Evolutionary conservation across 2,329 filamentous ascomycete species (phyloP), one percentile per base, ranked within the genome.

Genomic region (Fusarium buharicum): DNA sequence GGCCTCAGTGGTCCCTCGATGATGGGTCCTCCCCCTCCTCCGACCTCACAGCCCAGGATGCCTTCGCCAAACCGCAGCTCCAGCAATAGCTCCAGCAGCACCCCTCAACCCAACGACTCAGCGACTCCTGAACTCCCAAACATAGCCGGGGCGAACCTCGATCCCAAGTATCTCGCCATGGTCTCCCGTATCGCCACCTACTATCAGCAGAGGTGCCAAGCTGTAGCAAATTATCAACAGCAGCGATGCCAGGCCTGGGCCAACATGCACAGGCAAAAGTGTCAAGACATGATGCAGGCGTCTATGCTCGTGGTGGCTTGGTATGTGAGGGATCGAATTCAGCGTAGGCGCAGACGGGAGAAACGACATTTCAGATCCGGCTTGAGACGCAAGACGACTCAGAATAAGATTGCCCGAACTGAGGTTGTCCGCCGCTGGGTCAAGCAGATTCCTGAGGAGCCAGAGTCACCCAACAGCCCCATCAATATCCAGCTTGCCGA

Each of bases 281-380:
- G 77, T 62, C 79, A 81, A 69, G 79, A 81, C 59, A 79, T 79
- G 74, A 80, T 77, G 72, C 79, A 80, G 62, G 79, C 79, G 1
- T 78, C 80, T 54, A 81, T 81, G 77, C 69, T 82, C 18, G 77
- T 82, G 4, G 78, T 82, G 28, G 80, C 80, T 12, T 82, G 80
- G 80, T 81, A 82, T 62, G 76, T 81, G 38, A 76, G 80, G 38
- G 80, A 82, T 63, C 77, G 79, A 28, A 79, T 82, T 62, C 73
- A 76, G 55, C 75, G 79, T 28, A 74, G 79, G 24, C 74, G 79
- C 38, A 74, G 73, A 63, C 71, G 75, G 47, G 73, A 77, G 66
- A 79, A 77, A 73, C 74, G 76, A 16, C 68, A 71, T 16, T 82
- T 82, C 64, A 73, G 74, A 48, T 71, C 73, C 9, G 78, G 76